Evolutionary conservation across 2,329 filamentous ascomycete species (phyloP), one percentile per base, ranked within the genome.

Genomic region (Sporothrix luriei): DNA sequence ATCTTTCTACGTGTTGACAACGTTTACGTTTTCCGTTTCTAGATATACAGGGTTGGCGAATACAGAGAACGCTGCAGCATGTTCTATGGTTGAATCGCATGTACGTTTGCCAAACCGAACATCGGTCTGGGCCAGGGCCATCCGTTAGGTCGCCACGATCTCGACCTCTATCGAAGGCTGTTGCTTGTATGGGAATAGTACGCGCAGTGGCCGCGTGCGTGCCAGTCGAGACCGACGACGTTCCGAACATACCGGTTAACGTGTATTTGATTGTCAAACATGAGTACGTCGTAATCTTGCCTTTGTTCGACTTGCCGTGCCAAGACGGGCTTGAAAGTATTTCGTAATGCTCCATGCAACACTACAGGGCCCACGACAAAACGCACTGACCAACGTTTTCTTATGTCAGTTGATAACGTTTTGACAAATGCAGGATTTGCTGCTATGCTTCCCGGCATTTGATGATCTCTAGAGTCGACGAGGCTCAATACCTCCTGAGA

Each of bases 351-450:
- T 33, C 33, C 33, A 33, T 9, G 9, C 33, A 7, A 33, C 33
- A 33, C 9, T 7, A 2, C 4, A 14, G 10, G 55, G 14, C 55
- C 55, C 55, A 43, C 55, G 55, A 59, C 13, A 14, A n/a, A 38
- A 61, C 55, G 55, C 55, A 61, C 55, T 61, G 55, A 43, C 55
- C 55, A 61, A 11, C 14, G n/a, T 40, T 61, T 19, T 6, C 33
- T n/a, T 9, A 6, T 9, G 9, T 57, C 3, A 9, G 38, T 33
- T 57, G 14, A 38, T 16, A 13, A 4, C 14, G 43, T 19, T 43
- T 61, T 38, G 24, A 43, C 33, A 40, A 33, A 59, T n/a, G 19
- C n/a, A 33, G 10, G 55, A 11, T 59, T 59, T 59, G 33, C 55
- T 33, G 55, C 33, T 6, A n/a, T 43, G 33, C 24, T 14, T 52